These are phyloP conservation scores for Lepraria neglecta DNA, from an alignment of 495 filamentous ascomycete species.

Conservation along the genomic window DNA sequence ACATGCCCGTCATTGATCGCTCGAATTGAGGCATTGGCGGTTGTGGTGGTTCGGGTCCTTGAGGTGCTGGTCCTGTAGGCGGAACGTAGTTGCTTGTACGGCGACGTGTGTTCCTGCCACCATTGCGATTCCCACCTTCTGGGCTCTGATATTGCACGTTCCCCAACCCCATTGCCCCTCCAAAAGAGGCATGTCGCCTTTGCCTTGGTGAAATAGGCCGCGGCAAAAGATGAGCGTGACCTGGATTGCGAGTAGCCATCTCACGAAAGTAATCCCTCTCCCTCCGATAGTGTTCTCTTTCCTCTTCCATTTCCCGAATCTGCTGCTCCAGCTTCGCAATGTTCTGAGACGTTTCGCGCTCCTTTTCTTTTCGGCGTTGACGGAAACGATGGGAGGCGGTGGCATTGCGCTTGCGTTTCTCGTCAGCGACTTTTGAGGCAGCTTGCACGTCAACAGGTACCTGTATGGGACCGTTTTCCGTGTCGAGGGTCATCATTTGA, in stretches of 20 bases:
- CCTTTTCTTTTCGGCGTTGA: constrained; percentile 81
- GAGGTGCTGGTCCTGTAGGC: constrained; percentile 18
- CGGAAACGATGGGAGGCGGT: constrained; percentile 87
- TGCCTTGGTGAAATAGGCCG: constrained; percentile 40
- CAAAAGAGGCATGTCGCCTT: constrained; percentile 16
- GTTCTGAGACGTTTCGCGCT: constrained; percentile 60
- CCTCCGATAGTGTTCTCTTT: constrained; percentile 49
- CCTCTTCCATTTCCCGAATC: constrained; percentile 48
- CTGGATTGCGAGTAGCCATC: constrained; percentile 47
- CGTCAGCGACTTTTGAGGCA: constrained; percentile 77
- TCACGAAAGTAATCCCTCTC: constrained; percentile 67
- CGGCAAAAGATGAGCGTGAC: constrained; percentile 36
- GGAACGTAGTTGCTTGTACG: constrained; percentile 27
- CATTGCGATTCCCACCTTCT: constrained; percentile 19
- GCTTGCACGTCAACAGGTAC: constrained; percentile 72
- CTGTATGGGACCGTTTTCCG: constrained; percentile 41
- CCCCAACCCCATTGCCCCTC: constrained; percentile 12
- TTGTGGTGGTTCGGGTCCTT: constrained; percentile 12
- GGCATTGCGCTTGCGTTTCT: constrained; percentile 90
- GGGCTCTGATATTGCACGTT: constrained; percentile 18
- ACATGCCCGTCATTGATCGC: constrained; percentile 14
- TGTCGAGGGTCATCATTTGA: constrained; percentile 34
- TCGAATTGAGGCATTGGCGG: constrained; percentile 22
- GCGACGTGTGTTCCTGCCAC: constrained; percentile 28
- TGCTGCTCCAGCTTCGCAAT: constrained; percentile 53